Evolutionary conservation across 1,284 basidiomycete genomes (phyloP).

Genomic region (Paramarasmius palmivorus): DNA sequence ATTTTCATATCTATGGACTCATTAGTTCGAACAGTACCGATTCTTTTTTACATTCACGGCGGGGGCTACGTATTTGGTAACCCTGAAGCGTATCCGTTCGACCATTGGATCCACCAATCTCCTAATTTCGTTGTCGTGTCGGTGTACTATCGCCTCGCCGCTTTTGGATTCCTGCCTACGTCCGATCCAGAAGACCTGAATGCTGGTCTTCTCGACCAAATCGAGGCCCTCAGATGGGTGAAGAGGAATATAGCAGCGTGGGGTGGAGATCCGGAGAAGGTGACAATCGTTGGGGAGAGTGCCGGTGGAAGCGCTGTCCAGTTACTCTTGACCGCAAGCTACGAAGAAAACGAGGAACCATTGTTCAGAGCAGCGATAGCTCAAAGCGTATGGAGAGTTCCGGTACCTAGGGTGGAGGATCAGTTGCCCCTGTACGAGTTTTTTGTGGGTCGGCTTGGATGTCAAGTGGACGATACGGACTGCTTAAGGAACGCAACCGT

Average conservation of each 20-base stretch:
- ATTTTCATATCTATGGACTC: not conserved
- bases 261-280: conserved; percentile 55
- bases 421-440: conserved; percentile 42
- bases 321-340: conserved; percentile 50
- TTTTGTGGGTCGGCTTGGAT: too few species aligned
- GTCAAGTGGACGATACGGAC: too few species aligned
- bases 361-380: conserved; percentile 55
- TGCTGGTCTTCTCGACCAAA: conserved; percentile 62
- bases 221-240: conserved; percentile 63
- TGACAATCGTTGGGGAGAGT: conserved; percentile 65
- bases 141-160: conserved; percentile 52
- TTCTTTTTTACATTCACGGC: conserved; percentile 64
- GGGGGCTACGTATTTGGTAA: conserved; percentile 63
- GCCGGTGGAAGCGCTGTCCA: conserved; percentile 58
- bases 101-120: conserved; percentile 50
- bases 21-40: conserved; percentile 3
- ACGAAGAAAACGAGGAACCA: conserved; percentile 26
- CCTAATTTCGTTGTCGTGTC: conserved; percentile 48
- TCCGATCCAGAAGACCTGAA: conserved; percentile 50
- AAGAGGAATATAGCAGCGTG: conserved; percentile 59
- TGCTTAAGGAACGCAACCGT: conserved; percentile 50
- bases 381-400: conserved; percentile 55
- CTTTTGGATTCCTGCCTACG: conserved; percentile 43
- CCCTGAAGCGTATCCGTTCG: conserved; percentile 53
- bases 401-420: conserved; percentile 47